Evolutionary conservation across 2,329 filamentous ascomycete species (phyloP).

Genomic region (Verticillium nubilum): DNA sequence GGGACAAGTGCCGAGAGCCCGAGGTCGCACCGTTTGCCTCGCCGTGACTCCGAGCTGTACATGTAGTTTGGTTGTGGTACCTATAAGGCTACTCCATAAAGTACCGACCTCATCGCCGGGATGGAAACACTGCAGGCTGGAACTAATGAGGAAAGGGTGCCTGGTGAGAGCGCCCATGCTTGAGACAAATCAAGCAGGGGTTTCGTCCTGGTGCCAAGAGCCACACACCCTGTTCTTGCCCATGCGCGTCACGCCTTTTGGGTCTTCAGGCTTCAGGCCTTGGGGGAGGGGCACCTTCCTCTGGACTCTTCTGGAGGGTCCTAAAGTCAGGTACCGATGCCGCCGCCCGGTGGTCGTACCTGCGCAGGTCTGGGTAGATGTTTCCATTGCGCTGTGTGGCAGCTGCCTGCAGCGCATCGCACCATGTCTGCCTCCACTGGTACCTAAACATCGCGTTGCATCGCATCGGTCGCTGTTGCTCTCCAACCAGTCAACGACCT

Average conservation of each 20-base stretch:
- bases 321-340: not conserved
- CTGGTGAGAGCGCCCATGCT: not conserved
- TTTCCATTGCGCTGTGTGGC: not conserved
- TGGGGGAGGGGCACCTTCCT: not conserved
- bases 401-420: not conserved
- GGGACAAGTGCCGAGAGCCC: not conserved
- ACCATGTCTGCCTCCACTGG: not conserved
- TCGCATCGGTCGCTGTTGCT: not conserved
- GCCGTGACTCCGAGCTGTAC: not conserved
- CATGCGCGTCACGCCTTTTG: not conserved
- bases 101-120: not conserved
- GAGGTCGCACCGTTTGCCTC: not conserved
- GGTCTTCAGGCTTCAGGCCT: not conserved
- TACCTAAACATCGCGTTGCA: not conserved
- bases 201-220: not conserved
- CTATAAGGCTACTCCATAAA: not conserved
- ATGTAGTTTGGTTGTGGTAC: not conserved
- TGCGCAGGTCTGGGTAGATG: not conserved
- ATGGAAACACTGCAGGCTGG: not conserved
- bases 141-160: not conserved
- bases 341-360: not conserved
- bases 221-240: not conserved
- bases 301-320: not conserved
- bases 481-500: conserved; percentile 2
- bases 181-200: not conserved